These are phyloP conservation scores for Rhynchospora pubera DNA, from an alignment of 176 grass and related monocot genomes.

Conservation along the genomic window DNA sequence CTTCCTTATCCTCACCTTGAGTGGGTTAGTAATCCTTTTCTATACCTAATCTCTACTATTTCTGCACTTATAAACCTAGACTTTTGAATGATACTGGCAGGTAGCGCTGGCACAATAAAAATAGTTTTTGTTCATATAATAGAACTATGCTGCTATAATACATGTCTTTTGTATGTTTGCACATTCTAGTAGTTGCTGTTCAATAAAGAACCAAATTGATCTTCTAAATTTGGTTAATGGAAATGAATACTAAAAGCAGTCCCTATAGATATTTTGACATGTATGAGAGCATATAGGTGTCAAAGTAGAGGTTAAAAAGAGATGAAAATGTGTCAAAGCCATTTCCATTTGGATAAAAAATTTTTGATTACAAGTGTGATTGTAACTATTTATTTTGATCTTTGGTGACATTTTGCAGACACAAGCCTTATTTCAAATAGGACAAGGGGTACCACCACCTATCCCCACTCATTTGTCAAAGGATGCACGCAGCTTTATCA, in stretches of 20 bases:
- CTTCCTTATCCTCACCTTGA: conserved; percentile 78
- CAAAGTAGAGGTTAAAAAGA: not conserved
- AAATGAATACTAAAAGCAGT: not conserved
- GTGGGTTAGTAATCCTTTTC: conserved; percentile 45
- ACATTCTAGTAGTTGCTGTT: not conserved
- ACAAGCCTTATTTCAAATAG: conserved; percentile 34
- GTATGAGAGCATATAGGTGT: not conserved
- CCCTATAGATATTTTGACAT: not conserved
- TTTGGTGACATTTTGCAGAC: conserved; percentile 17
- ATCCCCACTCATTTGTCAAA: conserved; percentile 27
- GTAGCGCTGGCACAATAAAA: not conserved
- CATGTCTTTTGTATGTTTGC: not conserved
- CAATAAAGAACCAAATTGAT: not conserved
- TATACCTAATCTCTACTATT: not conserved
- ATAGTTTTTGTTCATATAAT: not conserved
- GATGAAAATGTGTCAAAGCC: not conserved
- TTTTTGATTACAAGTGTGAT: not conserved
- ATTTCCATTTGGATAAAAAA: not conserved
- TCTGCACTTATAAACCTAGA: not conserved
- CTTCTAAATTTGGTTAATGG: not conserved
- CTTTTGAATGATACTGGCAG: not conserved
- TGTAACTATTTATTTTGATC: not conserved
- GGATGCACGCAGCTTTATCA: conserved; percentile 28
- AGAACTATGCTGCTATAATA: not conserved
- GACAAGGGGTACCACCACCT: conserved; percentile 27